phyloP scores from a whole-genome alignment of 805 yeast genomes.

The Wickerhamiella galacta region DNA sequence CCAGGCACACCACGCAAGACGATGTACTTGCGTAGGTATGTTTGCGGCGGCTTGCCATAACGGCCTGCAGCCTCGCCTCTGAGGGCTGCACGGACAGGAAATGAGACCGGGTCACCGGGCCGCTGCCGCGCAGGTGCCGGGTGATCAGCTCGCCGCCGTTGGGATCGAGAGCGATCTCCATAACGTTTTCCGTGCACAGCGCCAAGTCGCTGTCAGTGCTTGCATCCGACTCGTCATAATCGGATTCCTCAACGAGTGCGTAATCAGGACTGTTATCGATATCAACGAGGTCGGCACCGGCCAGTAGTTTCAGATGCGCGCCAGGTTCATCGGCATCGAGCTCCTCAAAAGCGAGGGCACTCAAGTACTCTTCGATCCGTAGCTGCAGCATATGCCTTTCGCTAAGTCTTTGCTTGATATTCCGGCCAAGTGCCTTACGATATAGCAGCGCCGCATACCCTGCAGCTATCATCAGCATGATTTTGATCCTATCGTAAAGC shows the following conservation, averaged over 20 bases:
- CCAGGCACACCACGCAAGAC: constrained; percentile 73
- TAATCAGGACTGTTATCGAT: constrained; percentile 3
- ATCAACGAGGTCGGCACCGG: background rate
- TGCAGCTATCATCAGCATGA: no score
- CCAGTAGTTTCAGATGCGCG: constrained; percentile 2
- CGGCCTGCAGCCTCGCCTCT: background rate
- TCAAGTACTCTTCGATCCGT: no score
- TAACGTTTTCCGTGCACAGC: background rate
- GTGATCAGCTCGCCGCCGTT: background rate
- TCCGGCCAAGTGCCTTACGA: no score
- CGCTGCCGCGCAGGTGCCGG: background rate
- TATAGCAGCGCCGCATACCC: no score
- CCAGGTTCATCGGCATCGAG: constrained; percentile 1
- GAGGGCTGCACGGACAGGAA: background rate
- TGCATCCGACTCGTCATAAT: background rate
- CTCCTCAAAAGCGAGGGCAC: no score
- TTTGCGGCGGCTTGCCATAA: background rate
- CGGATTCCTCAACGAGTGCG: background rate
- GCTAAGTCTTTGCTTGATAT: no score
- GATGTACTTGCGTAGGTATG: background rate
- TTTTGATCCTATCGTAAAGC: no score
- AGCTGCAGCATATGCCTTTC: no score
- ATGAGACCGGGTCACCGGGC: background rate
- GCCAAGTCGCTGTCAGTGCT: background rate
- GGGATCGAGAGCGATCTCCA: background rate